These are phyloP conservation scores for Citrullus colocynthis DNA, from an alignment of 306 rosid genomes.

Conservation along the genomic window DNA sequence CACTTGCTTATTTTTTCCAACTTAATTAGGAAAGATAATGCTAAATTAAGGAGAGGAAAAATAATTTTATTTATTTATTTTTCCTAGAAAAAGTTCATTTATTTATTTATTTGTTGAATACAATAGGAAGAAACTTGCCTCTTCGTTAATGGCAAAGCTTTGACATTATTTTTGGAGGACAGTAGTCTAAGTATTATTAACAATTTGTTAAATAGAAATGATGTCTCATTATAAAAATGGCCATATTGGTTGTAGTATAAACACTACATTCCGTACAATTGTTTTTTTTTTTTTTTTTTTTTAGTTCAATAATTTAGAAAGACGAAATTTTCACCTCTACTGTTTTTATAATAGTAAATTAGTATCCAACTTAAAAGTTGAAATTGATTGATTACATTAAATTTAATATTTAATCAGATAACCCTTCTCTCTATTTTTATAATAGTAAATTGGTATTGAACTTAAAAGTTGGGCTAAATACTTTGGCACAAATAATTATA, in stretches of 20 bases:
- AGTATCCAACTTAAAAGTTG: too few relatives aligned
- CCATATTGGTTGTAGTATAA: not conserved
- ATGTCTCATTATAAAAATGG: not conserved
- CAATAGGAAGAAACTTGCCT: not conserved
- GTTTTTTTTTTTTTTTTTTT: not conserved
- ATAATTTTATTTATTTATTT: not conserved
- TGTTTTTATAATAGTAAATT: too few relatives aligned
- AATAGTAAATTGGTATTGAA: too few relatives aligned
- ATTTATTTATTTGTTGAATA: not conserved
- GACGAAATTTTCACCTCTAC: not conserved
- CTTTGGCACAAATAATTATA: too few relatives aligned
- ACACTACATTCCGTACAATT: not conserved
- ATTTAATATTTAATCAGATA: too few relatives aligned
- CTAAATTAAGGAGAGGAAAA: not conserved
- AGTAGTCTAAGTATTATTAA: not conserved
- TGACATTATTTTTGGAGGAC: not conserved
- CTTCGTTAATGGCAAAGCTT: not conserved
- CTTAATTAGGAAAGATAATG: not conserved
- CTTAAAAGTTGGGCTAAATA: too few relatives aligned
- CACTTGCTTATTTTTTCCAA: not conserved
- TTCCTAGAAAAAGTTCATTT: not conserved
- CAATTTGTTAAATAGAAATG: not conserved
- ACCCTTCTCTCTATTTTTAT: too few relatives aligned
- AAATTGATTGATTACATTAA: too few relatives aligned
- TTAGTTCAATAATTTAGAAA: not conserved